These are phyloP conservation scores for Malassezia dermatis DNA, from an alignment of 1,284 basidiomycete genomes.

Conservation along the genomic window DNA sequence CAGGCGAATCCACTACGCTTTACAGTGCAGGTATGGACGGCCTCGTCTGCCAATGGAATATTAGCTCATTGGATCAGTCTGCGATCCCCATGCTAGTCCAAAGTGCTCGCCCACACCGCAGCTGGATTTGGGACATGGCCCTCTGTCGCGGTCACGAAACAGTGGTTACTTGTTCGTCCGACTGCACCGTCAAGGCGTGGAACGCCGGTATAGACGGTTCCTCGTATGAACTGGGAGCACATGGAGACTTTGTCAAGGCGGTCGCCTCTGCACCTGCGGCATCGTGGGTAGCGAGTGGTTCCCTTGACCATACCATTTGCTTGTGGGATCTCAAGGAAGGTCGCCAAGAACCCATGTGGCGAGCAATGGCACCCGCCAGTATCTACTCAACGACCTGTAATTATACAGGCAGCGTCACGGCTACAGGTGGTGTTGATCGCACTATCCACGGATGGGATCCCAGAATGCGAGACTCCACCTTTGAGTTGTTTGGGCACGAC, in stretches of 20 bases:
- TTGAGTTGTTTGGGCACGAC: conserved; percentile 62
- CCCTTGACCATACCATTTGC: conserved; percentile 84
- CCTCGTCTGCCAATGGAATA: conserved; percentile 79
- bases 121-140: conserved; percentile 93
- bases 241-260: conserved; percentile 83
- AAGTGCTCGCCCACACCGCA: conserved; percentile 52
- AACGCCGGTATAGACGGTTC: conserved; percentile 59
- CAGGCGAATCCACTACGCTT: conserved; percentile 47
- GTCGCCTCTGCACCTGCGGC: conserved; percentile 41
- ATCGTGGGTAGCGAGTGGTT: conserved; percentile 64
- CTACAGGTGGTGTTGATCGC: conserved; percentile 79
- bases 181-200: conserved; percentile 90
- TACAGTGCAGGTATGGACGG: conserved; percentile 90
- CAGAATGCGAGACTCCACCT: conserved; percentile 49
- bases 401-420: conserved; percentile 67
- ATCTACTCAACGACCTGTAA: conserved; percentile 51
- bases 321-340: conserved; percentile 59
- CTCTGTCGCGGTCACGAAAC: conserved; percentile 89
- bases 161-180: conserved; percentile 86
- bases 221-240: conserved; percentile 65
- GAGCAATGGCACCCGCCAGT: conserved; percentile 12
- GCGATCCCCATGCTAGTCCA: conserved; percentile 23
- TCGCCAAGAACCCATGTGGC: conserved; percentile 30
- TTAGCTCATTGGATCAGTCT: conserved; percentile 53
- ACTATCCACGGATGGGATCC: conserved; percentile 89